Evolutionary conservation across 2,329 filamentous ascomycete genomes (phyloP).

Genomic region (Westerdykella sp.): DNA sequence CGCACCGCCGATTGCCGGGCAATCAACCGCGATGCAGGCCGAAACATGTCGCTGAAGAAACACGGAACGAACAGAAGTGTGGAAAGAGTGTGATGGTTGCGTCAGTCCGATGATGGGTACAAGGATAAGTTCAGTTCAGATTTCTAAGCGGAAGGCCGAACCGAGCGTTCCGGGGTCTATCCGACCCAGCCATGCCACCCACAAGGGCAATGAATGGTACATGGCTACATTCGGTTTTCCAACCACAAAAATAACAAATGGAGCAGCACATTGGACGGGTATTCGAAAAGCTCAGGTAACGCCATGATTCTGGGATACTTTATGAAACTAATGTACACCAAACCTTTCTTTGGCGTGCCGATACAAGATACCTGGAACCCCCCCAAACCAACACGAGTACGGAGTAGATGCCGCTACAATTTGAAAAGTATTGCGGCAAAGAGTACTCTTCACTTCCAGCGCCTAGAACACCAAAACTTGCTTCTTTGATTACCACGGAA

Average conservation of each 20-base stretch:
- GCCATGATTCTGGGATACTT: background rate
- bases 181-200: background rate
- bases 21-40: conserved; percentile 44
- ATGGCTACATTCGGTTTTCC: too few relatives aligned
- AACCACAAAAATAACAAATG: too few relatives aligned
- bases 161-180: conserved; percentile 2
- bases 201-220: too few relatives aligned
- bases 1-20: conserved; percentile 26
- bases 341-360: background rate
- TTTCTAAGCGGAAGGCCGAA: conserved; percentile 17
- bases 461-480: too few relatives aligned
- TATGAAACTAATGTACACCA: conserved; percentile 4
- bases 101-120: conserved; percentile 7
- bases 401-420: too few relatives aligned
- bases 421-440: too few relatives aligned
- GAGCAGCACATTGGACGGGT: too few relatives aligned
- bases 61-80: conserved; percentile 12
- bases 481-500: too few relatives aligned
- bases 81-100: conserved; percentile 13
- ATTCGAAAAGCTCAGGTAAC: too few relatives aligned
- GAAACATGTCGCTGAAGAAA: conserved; percentile 45
- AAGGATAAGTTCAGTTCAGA: conserved; percentile 1
- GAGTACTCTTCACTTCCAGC: too few relatives aligned
- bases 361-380: background rate
- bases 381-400: too few relatives aligned